Evolutionary conservation across 768 basidiomycete species (phyloP).

Genomic region (Agaricus blazei): DNA sequence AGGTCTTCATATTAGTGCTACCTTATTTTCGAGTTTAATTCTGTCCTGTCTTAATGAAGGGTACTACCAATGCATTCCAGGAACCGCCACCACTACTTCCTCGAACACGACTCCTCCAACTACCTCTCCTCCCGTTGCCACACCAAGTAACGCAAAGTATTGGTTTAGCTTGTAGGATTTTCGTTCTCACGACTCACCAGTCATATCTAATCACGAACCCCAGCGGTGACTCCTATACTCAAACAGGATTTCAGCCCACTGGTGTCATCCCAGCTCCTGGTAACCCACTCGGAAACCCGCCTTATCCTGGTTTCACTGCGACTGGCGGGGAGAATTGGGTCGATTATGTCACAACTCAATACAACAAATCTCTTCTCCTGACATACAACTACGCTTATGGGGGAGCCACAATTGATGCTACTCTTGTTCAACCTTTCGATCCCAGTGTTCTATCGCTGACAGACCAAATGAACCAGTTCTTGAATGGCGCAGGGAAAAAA

Average conservation of each 20-base stretch:
- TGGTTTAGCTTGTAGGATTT: conserved; percentile 54
- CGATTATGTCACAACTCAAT: conserved; percentile 43
- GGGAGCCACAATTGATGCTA: conserved; percentile 59
- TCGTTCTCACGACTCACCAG: background rate
- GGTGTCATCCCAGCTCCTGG: conserved; percentile 35
- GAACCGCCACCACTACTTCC: conserved; percentile 8
- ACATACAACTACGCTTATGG: conserved; percentile 67
- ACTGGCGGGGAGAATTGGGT: conserved; percentile 60
- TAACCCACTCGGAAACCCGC: conserved; percentile 51
- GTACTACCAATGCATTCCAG: conserved; percentile 36
- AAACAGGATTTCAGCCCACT: conserved; percentile 43
- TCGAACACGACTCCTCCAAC: background rate
- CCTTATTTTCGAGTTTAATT: background rate
- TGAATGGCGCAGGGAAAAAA: conserved; percentile 38
- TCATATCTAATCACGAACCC: background rate
- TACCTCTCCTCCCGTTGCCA: background rate
- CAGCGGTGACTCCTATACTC: conserved; percentile 57
- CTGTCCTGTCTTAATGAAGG: conserved; percentile 18
- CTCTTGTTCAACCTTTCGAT: conserved; percentile 47
- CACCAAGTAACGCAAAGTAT: conserved; percentile 26
- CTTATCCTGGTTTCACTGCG: conserved; percentile 48
- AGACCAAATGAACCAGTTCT: conserved; percentile 60
- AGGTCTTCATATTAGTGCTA: conserved; percentile 18
- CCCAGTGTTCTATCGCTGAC: conserved; percentile 49
- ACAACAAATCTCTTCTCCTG: conserved; percentile 49